phyloP scores from a whole-genome alignment of 352 stramenopile genomes.

The Pythium pyrilobum region DNA sequence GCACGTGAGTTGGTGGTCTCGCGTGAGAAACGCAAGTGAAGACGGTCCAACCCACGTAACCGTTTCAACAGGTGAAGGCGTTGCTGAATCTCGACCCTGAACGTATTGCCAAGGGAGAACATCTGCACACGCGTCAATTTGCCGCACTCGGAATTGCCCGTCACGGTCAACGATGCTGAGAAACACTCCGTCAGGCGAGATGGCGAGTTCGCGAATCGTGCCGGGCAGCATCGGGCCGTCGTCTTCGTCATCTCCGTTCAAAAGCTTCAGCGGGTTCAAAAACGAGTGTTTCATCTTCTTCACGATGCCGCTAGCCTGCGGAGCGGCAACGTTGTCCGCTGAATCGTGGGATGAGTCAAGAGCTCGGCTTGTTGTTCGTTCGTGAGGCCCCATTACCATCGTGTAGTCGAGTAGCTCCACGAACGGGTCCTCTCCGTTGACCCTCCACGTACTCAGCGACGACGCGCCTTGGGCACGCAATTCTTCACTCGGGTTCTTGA shows the following conservation, averaged over 20 bases:
- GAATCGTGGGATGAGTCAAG: not conserved
- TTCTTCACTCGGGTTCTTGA: conserved; percentile 50
- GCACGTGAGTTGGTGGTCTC: not conserved
- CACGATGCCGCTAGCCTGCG: not conserved
- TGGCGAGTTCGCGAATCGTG: conserved; percentile 18
- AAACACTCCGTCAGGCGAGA: conserved; percentile 44
- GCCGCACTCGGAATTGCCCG: conserved; percentile 39
- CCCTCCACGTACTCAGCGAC: conserved; percentile 61
- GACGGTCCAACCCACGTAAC: conserved; percentile 15
- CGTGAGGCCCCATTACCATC: conserved; percentile 35
- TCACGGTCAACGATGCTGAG: conserved; percentile 49
- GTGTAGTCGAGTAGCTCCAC: conserved; percentile 63
- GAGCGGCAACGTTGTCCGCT: not conserved
- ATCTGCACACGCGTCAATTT: conserved; percentile 59
- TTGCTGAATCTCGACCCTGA: not conserved
- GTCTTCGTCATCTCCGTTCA: conserved; percentile 8
- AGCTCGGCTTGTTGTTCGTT: conserved; percentile 6
- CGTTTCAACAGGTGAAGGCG: not conserved
- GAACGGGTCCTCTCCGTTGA: conserved; percentile 32
- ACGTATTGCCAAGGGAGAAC: conserved; percentile 50
- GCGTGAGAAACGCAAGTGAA: conserved; percentile 3
- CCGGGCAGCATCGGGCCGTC: conserved; percentile 3
- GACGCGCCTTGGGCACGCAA: conserved; percentile 41
- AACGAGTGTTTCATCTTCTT: conserved; percentile 14
- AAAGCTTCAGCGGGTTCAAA: conserved; percentile 18